Percentiles rank a stretch among this genome's conserved stretches.
Evolutionary conservation across 305 asterid genomes (phyloP).

Genomic region (Fraxinus sp.): DNA sequence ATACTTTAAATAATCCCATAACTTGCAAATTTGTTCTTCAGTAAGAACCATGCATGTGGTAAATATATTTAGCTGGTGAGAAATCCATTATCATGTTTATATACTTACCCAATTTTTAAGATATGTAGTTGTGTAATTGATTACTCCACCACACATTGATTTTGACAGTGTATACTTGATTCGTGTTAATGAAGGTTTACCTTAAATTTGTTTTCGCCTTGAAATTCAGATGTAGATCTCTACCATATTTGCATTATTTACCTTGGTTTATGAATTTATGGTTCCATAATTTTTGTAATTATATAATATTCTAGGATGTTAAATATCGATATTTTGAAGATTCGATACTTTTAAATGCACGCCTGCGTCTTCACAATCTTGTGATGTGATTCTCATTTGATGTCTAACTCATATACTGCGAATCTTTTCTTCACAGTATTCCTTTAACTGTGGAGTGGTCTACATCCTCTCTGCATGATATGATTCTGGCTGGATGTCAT

Average conservation of each 20-base stretch:
- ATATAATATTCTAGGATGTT: not conserved
- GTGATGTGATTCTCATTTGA: not conserved
- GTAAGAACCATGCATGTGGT: not conserved
- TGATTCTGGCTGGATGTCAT: constrained; percentile 90
- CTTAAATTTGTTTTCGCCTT: not conserved
- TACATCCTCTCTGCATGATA: constrained; percentile 65
- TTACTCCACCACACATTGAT: not conserved
- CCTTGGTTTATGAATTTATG: not conserved
- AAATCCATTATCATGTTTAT: not conserved
- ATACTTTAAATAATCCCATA: constrained; percentile 1
- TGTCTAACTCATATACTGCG: constrained; percentile 22
- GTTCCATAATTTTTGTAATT: not conserved
- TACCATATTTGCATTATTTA: not conserved
- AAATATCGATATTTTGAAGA: not conserved
- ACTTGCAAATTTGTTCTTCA: not conserved
- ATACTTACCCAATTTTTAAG: not conserved
- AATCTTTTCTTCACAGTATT: constrained; percentile 54
- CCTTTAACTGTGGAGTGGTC: constrained; percentile 95
- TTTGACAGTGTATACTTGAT: not conserved
- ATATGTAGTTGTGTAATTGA: not conserved
- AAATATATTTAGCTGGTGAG: not conserved
- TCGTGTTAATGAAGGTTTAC: not conserved
- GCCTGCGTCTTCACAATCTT: not conserved
- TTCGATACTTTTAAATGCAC: not conserved
- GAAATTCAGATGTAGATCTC: not conserved